Conservation (phyloP, 805 yeast species). For the Candida insectalens region DNA sequence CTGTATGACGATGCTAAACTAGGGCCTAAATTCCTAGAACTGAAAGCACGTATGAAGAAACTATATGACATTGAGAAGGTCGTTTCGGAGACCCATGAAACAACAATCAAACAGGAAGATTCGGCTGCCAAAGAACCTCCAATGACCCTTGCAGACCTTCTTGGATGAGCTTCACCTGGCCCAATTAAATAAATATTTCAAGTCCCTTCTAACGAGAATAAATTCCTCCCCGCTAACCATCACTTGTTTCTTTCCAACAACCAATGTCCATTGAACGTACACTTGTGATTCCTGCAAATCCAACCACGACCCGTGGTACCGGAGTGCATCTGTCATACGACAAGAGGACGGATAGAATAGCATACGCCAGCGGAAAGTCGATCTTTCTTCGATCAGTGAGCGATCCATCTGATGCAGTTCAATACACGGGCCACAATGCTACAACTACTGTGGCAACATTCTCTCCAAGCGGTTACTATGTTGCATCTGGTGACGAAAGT, state of each 20-base stretch:
- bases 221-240: too few species aligned
- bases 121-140: too few species aligned
- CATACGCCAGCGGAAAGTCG: constrained; percentile 76
- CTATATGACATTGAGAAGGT: constrained; percentile 5
- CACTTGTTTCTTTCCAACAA: too few species aligned
- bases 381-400: constrained; percentile 60
- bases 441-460: constrained; percentile 78
- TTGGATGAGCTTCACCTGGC: too few species aligned
- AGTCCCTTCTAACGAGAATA: too few species aligned
- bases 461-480: constrained; percentile 81
- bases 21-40: not conserved
- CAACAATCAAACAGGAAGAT: too few species aligned
- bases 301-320: constrained; percentile 63
- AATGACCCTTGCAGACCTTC: too few species aligned
- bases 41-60: constrained; percentile 2
- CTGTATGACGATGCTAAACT: constrained; percentile 3
- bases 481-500: constrained; percentile 88
- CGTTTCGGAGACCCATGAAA: too few species aligned
- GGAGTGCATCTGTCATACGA: constrained; percentile 73
- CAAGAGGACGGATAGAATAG: constrained; percentile 54
- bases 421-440: constrained; percentile 63
- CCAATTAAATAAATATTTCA: too few species aligned
- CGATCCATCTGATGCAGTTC: constrained; percentile 37
- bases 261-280: constrained; percentile 13
- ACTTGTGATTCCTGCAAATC: constrained; percentile 61